Conservation (phyloP, 179 eudicot species). For the Beta lomatogona region DNA sequence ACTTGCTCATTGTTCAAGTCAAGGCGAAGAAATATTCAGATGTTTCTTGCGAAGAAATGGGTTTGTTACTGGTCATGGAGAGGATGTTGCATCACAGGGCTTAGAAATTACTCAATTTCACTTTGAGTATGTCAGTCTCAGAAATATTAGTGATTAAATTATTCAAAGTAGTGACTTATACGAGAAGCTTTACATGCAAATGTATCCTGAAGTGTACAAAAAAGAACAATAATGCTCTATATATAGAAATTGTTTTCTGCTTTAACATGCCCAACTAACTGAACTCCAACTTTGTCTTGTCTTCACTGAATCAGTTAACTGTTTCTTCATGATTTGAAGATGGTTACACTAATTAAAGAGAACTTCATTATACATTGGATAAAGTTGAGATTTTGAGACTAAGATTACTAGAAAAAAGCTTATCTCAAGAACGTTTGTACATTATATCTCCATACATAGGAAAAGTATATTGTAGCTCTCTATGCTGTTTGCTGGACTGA, state of each 20-base stretch:
- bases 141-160: neutral
- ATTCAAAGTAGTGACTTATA: neutral
- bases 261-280: neutral
- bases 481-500: constrained; percentile 20
- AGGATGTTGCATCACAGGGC: neutral
- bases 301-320: constrained; percentile 7
- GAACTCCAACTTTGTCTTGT: neutral
- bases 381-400: constrained; percentile 18
- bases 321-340: neutral
- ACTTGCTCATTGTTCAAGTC: constrained; percentile 5
- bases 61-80: neutral
- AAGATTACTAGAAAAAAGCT: constrained; percentile 15
- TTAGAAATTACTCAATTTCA: neutral
- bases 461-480: constrained; percentile 8
- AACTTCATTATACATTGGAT: neutral
- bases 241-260: neutral
- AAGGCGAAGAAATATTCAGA: constrained; percentile 17
- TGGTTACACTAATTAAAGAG: neutral
- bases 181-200: constrained; percentile 10
- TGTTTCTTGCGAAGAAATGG: neutral
- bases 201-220: constrained; percentile 14
- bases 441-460: constrained; percentile 5
- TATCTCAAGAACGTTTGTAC: constrained; percentile 13
- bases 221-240: neutral
- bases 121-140: constrained; percentile 4